Base-by-base conservation (phyloP, 2,329 filamentous ascomycete genomes). In the Cercospora beticola region DNA sequence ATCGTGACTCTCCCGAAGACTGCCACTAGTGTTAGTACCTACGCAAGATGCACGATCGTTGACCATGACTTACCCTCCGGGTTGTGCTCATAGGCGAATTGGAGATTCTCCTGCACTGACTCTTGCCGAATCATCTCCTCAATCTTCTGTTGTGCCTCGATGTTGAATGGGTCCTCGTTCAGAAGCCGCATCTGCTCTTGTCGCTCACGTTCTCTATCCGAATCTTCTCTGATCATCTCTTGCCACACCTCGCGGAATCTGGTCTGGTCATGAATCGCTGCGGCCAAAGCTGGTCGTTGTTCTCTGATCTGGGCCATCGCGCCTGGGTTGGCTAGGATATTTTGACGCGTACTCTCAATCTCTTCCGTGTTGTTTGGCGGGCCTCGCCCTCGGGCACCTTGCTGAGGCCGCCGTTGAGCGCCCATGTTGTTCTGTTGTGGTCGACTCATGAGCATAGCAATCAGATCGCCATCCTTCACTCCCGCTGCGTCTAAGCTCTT, bases 71-170 rank as follows among this genome's bases (percentile, higher is more conserved):
- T 82, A 96, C 94, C 94, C 87, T 98, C 95, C 0, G 95, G 95
- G 76, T 96, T 97, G 81, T 98, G 90, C 81, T 98, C 94, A 86
- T 97, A 94, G 52, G 95, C 95, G 81, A 94, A 95, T 78, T 98
- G 93, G 69, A 98, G 81, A 77, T 99, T 99, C 82, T 97, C 93
- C 80, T 94, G 93, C 57, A 99, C 94, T 16, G 90, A 87, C 81
- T 98, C 92, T 81, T 97, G 92, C 65, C 95, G 90, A 77, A 99
- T 99, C 81, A 98, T 96, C 82, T 99, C 95, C 78, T 95, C 94
- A 71, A 99, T 99, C 82, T 90, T 92, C 58, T 86, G 86, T 81
- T 99, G 95, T 8, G 94, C 92, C 72, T 97, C 94, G 28, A 93
- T 83, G 78, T 99, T 94, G 82, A 98, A 97, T 0, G 94, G 94